Evolutionary conservation across 2,329 filamentous ascomycete genomes (phyloP).

Genomic region (Ceratocystiopsis minuta): DNA sequence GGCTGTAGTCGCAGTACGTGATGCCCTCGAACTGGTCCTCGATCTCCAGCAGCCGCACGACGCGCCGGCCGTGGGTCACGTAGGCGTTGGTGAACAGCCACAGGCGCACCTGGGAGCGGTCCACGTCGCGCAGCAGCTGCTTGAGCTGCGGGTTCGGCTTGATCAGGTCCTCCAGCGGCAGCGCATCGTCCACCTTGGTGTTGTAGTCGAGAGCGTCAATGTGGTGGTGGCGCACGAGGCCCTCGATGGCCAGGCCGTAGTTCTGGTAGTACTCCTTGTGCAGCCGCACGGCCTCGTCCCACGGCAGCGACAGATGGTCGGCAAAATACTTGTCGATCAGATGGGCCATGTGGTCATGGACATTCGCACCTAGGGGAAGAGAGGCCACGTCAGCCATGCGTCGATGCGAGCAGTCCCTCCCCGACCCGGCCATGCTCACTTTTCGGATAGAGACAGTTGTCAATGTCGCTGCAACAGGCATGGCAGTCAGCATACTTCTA

Average conservation of each 20-base stretch:
- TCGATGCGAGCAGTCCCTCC: no score
- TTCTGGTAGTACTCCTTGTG: constrained; percentile 88
- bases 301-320: constrained; percentile 53
- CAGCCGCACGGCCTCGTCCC: constrained; percentile 65
- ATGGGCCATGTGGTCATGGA: constrained; percentile 75
- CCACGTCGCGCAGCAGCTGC: constrained; percentile 61
- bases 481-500: neutral
- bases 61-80: constrained; percentile 66
- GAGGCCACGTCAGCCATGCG: neutral
- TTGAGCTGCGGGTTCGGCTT: constrained; percentile 60
- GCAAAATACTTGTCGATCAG: constrained; percentile 53
- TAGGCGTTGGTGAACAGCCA: constrained; percentile 98
- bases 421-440: constrained; percentile 33
- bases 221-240: constrained; percentile 80
- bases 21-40: constrained; percentile 88
- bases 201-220: constrained; percentile 95
- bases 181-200: constrained; percentile 77
- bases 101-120: constrained; percentile 63
- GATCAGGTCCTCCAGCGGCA: constrained; percentile 73
- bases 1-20: constrained; percentile 80
- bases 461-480: constrained; percentile 70
- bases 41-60: constrained; percentile 62
- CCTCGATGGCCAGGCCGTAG: constrained; percentile 95
- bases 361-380: constrained; percentile 49
- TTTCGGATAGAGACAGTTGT: constrained; percentile 90